Base-by-base conservation (phyloP, 257 asterid species). In the Solanum virginianum region DNA sequence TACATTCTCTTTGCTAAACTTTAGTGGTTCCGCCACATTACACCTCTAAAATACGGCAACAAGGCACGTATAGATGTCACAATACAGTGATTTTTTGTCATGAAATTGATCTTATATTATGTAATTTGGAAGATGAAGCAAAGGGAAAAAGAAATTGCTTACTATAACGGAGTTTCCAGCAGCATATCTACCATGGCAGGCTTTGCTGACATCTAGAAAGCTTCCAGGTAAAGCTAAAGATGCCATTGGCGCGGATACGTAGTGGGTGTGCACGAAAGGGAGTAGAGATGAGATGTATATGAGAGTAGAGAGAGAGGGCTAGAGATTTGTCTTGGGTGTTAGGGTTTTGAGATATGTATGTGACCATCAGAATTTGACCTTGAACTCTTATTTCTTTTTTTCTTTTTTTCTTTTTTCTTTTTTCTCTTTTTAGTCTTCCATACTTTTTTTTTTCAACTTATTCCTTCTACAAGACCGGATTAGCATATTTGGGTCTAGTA, bases 1-100 rank as follows among this genome's bases (percentile, higher is more conserved):
- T 4, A 95, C 98, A 84, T 92, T 93, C 69, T 88, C 91, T 89
- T 86, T 94, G 89, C 4, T 77, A 77, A 86, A 90, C 88, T 90
- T 94, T 89, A 93, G 69, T 8, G 95, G 89, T 87, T 95, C 98
- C 70, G 93, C 86, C n/a, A 89, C 89, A 85, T 87, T 88, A 70
- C 98, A 94, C 86, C 91, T 91, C 97, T 94, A 88, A 88, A 60
- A 45, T 54, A 54, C 79, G 54, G 14, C 4, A 70, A 39, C 36
- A 13, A 51, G 51, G 24, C 62, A 15, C 45, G 5, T 75, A 45
- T 71, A 70, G 32, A 24, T 70, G 54, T 70, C 80, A 71, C 10
- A 43, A 70, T 20, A 45, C 8, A 47, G 59, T 18, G 18, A n/a
- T 14, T 75, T 47, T 47, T 47, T 5, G 10, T 56, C 77, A 36